Percentiles rank a stretch among this genome's conserved stretches.
phyloP scores from a whole-genome alignment of 257 asterid genomes.

The Sherardia arvensis region DNA sequence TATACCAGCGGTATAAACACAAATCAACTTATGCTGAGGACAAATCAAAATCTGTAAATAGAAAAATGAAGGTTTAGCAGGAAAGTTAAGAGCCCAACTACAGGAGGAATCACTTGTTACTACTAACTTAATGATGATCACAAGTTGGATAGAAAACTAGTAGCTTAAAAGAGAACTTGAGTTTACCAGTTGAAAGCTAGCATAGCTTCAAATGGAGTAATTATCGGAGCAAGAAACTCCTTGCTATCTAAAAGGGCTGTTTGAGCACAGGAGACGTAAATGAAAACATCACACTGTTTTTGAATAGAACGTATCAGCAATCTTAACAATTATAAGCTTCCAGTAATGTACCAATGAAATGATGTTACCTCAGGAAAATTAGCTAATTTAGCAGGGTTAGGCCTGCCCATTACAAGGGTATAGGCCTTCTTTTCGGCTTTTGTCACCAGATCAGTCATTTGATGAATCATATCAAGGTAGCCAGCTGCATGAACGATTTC shows the following conservation, averaged over 20 bases:
- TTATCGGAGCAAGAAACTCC: slow-evolving; percentile 93
- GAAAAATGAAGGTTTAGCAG: background rate
- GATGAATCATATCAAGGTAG: slow-evolving; percentile 84
- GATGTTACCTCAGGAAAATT: slow-evolving; percentile 84
- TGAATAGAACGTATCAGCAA: slow-evolving; percentile 12
- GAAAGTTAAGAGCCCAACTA: background rate
- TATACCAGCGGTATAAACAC: background rate
- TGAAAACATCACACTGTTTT: slow-evolving; percentile 81
- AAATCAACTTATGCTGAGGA: background rate
- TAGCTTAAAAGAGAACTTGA: background rate
- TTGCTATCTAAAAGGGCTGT: slow-evolving; percentile 87
- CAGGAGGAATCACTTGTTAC: background rate
- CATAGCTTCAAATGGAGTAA: slow-evolving; percentile 93
- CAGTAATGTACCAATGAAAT: slow-evolving; percentile 3
- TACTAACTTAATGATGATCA: background rate
- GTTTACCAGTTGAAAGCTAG: slow-evolving; percentile 75
- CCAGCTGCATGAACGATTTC: slow-evolving; percentile 54
- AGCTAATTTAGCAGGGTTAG: slow-evolving; percentile 93
- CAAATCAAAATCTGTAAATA: background rate
- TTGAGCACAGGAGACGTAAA: slow-evolving; percentile 86
- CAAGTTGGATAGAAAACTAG: background rate
- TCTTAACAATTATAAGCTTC: slow-evolving; percentile 1
- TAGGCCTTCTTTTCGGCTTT: slow-evolving; percentile 86
- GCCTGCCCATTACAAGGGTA: slow-evolving; percentile 92
- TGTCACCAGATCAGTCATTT: slow-evolving; percentile 65